A percentile compares a stretch with the other conserved stretches of the same genome.
These are phyloP conservation scores for Chaetomium fimeti DNA, from an alignment of 495 filamentous ascomycete genomes.

Conservation along the genomic window DNA sequence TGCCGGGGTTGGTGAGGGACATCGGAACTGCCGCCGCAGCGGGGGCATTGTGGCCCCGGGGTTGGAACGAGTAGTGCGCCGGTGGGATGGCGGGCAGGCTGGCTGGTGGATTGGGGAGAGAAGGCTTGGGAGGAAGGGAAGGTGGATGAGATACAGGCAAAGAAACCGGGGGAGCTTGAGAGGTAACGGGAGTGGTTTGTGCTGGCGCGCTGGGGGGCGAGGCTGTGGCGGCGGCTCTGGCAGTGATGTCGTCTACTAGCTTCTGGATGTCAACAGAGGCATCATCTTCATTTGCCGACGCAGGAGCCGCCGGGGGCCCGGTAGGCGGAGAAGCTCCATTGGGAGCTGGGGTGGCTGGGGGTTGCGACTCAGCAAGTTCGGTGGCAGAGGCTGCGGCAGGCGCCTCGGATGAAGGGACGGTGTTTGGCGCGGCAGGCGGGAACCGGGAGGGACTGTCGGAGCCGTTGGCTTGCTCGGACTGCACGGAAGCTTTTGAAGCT, in stretches of 20 bases:
- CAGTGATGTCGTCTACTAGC: constrained; percentile 52
- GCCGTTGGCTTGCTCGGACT: constrained; percentile 18
- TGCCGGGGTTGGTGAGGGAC: constrained; percentile 46
- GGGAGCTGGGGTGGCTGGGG: constrained; percentile 19
- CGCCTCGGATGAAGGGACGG: constrained; percentile 21
- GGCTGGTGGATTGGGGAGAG: constrained; percentile 29
- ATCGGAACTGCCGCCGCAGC: constrained; percentile 46
- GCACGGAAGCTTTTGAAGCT: constrained; percentile 9
- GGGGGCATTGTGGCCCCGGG: constrained; percentile 38
- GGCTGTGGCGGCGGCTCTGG: constrained; percentile 39
- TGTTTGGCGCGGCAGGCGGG: constrained; percentile 23
- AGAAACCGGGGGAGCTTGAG: constrained; percentile 38
- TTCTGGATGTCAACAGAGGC: constrained; percentile 50
- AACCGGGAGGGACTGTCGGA: constrained; percentile 17
- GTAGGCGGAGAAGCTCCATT: constrained; percentile 17
- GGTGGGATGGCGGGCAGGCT: constrained; percentile 38
- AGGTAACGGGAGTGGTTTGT: constrained; percentile 37
- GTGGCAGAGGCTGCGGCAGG: constrained; percentile 18
- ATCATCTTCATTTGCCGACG: constrained; percentile 38
- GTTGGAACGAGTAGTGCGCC: constrained; percentile 38
- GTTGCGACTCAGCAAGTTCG: constrained; percentile 13
- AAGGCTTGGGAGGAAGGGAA: constrained; percentile 56
- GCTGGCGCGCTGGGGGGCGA: constrained; percentile 31
- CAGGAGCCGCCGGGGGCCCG: constrained; percentile 18
- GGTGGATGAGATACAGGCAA: constrained; percentile 46